Percentiles rank a stretch among this genome's conserved stretches.
Evolutionary conservation across 352 stramenopile genomes (phyloP).

Genomic region (Aphanomyces astaci): DNA sequence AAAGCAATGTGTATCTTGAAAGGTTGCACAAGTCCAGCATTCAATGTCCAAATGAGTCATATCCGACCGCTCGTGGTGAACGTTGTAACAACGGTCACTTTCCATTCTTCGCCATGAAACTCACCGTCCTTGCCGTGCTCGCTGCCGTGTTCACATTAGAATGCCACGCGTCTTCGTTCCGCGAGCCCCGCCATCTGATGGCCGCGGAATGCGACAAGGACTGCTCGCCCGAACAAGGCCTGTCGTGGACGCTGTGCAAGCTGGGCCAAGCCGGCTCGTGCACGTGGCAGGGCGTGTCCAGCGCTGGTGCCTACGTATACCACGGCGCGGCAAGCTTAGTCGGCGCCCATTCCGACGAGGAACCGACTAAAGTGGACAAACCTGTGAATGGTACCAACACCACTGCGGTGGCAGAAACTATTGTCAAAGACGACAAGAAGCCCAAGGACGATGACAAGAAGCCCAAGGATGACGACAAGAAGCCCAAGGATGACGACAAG

Average conservation of each 20-base stretch:
- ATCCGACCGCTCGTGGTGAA: background rate
- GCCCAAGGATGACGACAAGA: background rate
- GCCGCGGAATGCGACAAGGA: constrained; percentile 7
- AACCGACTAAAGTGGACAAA: background rate
- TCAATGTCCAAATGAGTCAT: background rate
- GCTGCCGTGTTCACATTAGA: background rate
- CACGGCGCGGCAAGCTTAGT: background rate
- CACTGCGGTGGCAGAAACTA: background rate
- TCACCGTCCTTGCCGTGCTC: background rate
- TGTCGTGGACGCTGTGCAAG: constrained; percentile 4
- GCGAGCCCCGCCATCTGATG: background rate
- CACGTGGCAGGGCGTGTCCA: background rate
- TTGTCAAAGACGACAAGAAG: background rate
- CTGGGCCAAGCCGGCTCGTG: background rate
- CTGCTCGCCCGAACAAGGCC: background rate
- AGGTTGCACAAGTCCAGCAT: background rate
- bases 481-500: background rate
- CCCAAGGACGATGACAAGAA: background rate
- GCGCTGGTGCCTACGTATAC: background rate
- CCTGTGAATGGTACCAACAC: background rate
- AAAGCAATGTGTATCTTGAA: background rate
- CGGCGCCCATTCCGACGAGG: background rate
- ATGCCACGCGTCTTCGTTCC: background rate
- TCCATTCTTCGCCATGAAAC: background rate
- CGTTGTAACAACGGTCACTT: background rate